These are phyloP conservation scores for Erucastrum elatum DNA, from an alignment of 345 rosid genomes.

Conservation along the genomic window DNA sequence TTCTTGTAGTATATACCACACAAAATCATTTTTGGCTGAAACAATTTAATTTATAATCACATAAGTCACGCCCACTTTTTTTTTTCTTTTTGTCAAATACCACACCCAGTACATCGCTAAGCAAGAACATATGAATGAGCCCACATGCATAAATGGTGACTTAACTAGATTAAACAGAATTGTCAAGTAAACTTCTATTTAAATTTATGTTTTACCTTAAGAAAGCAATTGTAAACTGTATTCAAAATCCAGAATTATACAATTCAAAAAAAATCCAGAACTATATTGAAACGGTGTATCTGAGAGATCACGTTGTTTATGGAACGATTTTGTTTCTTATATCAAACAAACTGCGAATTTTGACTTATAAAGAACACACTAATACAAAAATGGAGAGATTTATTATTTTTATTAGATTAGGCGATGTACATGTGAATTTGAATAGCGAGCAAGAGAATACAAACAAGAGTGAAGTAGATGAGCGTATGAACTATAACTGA, in stretches of 20 bases:
- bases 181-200: background rate
- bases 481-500: constrained; percentile 79
- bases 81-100: no score
- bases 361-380: background rate
- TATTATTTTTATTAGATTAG: background rate
- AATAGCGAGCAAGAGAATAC: constrained; percentile 82
- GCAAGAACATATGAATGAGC: background rate
- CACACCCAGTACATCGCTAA: background rate
- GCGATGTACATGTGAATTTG: constrained; percentile 80
- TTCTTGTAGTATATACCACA: background rate
- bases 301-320: background rate
- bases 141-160: background rate
- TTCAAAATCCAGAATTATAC: background rate
- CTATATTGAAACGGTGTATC: background rate
- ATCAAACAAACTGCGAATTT: constrained; percentile 8
- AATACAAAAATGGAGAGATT: constrained; percentile 1
- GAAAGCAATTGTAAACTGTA: background rate
- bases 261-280: background rate
- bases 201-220: background rate
- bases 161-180: background rate
- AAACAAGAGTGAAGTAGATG: constrained; percentile 72
- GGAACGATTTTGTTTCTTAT: background rate
- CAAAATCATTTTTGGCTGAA: background rate
- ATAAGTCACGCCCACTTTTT: no score
- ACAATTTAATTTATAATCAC: background rate